Conservation (phyloP, 2,329 filamentous ascomycete genomes). For the Pseudogymnoascus verrucosus region DNA sequence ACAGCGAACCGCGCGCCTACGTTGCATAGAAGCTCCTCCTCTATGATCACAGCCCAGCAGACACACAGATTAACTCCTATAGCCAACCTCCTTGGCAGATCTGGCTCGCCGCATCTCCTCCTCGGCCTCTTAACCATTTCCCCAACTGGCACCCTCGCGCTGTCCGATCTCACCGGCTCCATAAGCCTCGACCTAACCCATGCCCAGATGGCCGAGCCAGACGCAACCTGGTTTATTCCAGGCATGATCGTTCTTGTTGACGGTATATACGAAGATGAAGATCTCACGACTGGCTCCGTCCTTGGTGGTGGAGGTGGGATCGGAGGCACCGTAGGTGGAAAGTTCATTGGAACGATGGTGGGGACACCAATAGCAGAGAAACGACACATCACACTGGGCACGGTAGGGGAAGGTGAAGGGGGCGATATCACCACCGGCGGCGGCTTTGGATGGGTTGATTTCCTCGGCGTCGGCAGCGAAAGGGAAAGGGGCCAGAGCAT, state of each 20-base stretch:
- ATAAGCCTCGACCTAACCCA: slow-evolving; percentile 77
- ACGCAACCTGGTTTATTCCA: slow-evolving; percentile 85
- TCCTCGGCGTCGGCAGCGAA: slow-evolving; percentile 84
- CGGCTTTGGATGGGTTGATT: slow-evolving; percentile 96
- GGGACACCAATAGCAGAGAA: slow-evolving; percentile 88
- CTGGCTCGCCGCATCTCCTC: slow-evolving; percentile 76
- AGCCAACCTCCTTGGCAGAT: slow-evolving; percentile 65
- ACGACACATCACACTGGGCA: slow-evolving; percentile 69
- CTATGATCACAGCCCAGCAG: slow-evolving; percentile 45
- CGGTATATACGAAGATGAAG: slow-evolving; percentile 93
- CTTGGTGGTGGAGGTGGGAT: slow-evolving; percentile 73
- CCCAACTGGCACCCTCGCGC: slow-evolving; percentile 71
- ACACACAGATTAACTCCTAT: slow-evolving; percentile 87
- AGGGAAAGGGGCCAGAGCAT: slow-evolving; percentile 75
- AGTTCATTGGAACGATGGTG: slow-evolving; percentile 83
- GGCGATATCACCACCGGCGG: slow-evolving; percentile 58
- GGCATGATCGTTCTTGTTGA: slow-evolving; percentile 96
- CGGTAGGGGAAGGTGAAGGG: slow-evolving; percentile 43
- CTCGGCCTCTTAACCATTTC: slow-evolving; percentile 74
- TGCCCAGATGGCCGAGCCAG: slow-evolving; percentile 72
- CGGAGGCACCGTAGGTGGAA: slow-evolving; percentile 84
- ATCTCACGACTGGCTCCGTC: slow-evolving; percentile 58
- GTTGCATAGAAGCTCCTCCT: slow-evolving; percentile 51
- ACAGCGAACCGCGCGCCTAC: slow-evolving; percentile 46
- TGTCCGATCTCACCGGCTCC: slow-evolving; percentile 82